A percentile compares a stretch with the other conserved stretches of the same genome.
These are phyloP conservation scores for Blechomonas ayalai DNA, from an alignment of 208 protist genomes.

Conservation along the genomic window DNA sequence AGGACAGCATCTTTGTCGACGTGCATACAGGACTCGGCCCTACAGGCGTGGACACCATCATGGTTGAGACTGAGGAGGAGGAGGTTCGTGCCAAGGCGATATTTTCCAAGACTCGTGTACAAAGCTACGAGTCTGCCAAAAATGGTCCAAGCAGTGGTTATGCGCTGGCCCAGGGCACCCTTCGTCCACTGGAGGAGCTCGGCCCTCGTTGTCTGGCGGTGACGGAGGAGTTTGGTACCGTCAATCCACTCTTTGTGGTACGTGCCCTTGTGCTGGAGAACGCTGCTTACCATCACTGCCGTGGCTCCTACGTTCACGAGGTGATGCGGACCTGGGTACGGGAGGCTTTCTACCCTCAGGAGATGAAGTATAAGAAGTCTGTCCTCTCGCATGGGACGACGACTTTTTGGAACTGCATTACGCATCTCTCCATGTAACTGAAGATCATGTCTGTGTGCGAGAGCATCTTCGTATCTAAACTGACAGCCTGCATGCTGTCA, in stretches of 20 bases:
- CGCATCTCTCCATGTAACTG: slow-evolving; percentile 11
- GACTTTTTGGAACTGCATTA: slow-evolving; percentile 23
- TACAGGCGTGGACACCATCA: slow-evolving; percentile 60
- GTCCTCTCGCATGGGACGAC: slow-evolving; percentile 29
- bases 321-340: slow-evolving; percentile 65
- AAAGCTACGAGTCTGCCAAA: slow-evolving; percentile 18
- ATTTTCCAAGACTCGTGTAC: slow-evolving; percentile 28
- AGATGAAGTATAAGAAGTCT: slow-evolving; percentile 45
- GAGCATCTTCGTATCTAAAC: slow-evolving; percentile 2
- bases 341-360: slow-evolving; percentile 80
- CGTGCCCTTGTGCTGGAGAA: slow-evolving; percentile 64
- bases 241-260: slow-evolving; percentile 38
- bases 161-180: slow-evolving; percentile 27
- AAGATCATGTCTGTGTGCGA: slow-evolving; percentile 1
- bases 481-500: background rate
- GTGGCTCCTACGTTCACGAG: slow-evolving; percentile 55
- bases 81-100: slow-evolving; percentile 12
- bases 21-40: slow-evolving; percentile 66
- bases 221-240: slow-evolving; percentile 75
- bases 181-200: slow-evolving; percentile 31
- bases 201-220: slow-evolving; percentile 37
- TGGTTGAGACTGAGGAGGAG: slow-evolving; percentile 26
- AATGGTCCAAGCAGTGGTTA: slow-evolving; percentile 31
- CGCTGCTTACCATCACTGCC: slow-evolving; percentile 46
- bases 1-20: slow-evolving; percentile 57